phyloP scores from a whole-genome alignment of 2,329 filamentous ascomycete genomes.

The Fusarium succisae region DNA sequence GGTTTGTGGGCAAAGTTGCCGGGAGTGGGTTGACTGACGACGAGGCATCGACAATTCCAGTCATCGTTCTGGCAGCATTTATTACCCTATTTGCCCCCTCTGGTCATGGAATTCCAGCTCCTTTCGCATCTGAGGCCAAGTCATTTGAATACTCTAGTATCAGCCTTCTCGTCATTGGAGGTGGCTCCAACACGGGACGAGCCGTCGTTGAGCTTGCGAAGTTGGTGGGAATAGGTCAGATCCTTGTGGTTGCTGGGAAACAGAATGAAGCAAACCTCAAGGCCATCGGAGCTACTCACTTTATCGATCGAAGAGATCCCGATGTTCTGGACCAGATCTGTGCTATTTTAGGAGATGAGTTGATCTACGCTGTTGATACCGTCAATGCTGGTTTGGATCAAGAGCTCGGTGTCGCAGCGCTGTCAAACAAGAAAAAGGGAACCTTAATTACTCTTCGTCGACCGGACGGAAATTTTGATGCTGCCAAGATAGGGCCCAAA shows the following conservation, averaged over 20 bases:
- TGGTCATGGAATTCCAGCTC: neutral
- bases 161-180: neutral
- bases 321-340: neutral
- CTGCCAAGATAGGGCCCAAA: neutral
- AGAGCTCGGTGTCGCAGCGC: neutral
- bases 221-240: neutral
- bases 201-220: neutral
- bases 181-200: neutral
- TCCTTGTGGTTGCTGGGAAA: neutral
- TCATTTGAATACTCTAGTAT: neutral
- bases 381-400: neutral
- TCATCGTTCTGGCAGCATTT: neutral
- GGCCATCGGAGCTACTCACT: neutral
- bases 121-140: neutral
- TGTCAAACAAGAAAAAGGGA: neutral
- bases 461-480: neutral
- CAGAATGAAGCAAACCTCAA: neutral
- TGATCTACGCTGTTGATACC: neutral
- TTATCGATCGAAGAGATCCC: neutral
- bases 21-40: neutral
- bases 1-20: neutral
- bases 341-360: neutral
- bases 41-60: neutral
- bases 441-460: neutral
- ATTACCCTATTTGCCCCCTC: neutral